Evolutionary conservation across 164 flowering plant genomes (phyloP), one percentile per base, ranked within the genome.

Genomic region (Piper betle): DNA sequence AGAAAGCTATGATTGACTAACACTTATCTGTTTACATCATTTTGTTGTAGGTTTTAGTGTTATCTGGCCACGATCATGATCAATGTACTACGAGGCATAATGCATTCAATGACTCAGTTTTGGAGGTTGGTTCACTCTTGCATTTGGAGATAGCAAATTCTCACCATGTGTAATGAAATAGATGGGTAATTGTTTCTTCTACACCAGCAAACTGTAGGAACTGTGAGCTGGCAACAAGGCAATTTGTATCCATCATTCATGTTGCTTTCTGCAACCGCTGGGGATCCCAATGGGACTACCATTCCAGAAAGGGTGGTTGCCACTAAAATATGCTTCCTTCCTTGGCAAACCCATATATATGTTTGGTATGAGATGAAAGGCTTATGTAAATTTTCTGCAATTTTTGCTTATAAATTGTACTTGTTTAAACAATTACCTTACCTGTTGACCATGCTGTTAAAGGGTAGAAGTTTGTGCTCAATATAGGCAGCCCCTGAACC

Each of bases 21-120:
- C 46, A 37, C 53, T 16, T n/a, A n/a, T 4, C 33, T 64, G 37
- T 46, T 5, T 13, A 19, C 37, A 46, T 37, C 15, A 15, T 2
- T 48, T 62, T 68, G 64, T 48, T 55, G 52, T 78, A 91, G 98
- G 79, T 72, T 52, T 81, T 89, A 57, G 74, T 92, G 59, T 71
- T 92, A 52, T 92, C 98, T 50, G 98, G 96, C 52, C 98, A 92
- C 74, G 98, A 92, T 77, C 98, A 92, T 66, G 98, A 92, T 74
- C 98, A 92, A 70, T 92, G 98, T 67, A 82, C 84, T 2, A 77
- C 85, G 55, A 79, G 70, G 59, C 98, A 92, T 66, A 60, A 53
- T 59, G 65, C 84, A 48, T 80, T 73, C 57, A 33, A 52, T 71
- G 85, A 91, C 60, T 68, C 76, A 8, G 70, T 86, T 12, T 66